These are phyloP conservation scores for Diaporthe australafricana DNA, from an alignment of 2,329 filamentous ascomycete genomes.

Conservation along the genomic window DNA sequence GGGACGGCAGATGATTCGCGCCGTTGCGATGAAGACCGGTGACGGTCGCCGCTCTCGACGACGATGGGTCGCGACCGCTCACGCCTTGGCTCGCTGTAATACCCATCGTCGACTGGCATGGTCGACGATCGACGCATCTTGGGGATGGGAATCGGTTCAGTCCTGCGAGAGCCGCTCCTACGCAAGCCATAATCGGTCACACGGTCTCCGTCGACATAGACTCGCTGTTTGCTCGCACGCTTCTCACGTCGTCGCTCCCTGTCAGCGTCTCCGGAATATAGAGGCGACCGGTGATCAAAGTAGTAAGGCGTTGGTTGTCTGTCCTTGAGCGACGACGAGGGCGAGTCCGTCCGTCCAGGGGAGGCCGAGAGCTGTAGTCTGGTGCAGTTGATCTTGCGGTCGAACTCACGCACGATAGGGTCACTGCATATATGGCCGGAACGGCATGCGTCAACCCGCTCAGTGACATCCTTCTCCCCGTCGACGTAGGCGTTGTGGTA, in stretches of 20 bases:
- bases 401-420: constrained; percentile 42
- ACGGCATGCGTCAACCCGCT: constrained; percentile 46
- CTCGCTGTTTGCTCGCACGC: constrained; percentile 28
- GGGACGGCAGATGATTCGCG: constrained; percentile 32
- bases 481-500: constrained; percentile 50
- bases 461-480: constrained; percentile 45
- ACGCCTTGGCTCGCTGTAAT: constrained; percentile 31
- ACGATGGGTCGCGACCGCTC: constrained; percentile 30
- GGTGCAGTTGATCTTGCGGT: constrained; percentile 43
- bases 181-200: constrained; percentile 35
- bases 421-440: constrained; percentile 44
- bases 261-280: constrained; percentile 19
- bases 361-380: constrained; percentile 38
- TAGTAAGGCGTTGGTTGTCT: constrained; percentile 36
- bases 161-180: constrained; percentile 27
- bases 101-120: constrained; percentile 33
- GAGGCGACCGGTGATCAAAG: constrained; percentile 33
- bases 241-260: constrained; percentile 34
- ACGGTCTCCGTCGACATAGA: constrained; percentile 36
- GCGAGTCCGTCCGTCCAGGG: constrained; percentile 25
- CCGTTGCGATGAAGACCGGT: constrained; percentile 30
- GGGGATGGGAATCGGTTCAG: constrained; percentile 36
- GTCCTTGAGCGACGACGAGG: constrained; percentile 33
- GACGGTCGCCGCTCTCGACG: constrained; percentile 31
- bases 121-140: constrained; percentile 32